Conservation (phyloP, 192 early-diverging fungal genomes). For the Chytriomyces sp. region DNA sequence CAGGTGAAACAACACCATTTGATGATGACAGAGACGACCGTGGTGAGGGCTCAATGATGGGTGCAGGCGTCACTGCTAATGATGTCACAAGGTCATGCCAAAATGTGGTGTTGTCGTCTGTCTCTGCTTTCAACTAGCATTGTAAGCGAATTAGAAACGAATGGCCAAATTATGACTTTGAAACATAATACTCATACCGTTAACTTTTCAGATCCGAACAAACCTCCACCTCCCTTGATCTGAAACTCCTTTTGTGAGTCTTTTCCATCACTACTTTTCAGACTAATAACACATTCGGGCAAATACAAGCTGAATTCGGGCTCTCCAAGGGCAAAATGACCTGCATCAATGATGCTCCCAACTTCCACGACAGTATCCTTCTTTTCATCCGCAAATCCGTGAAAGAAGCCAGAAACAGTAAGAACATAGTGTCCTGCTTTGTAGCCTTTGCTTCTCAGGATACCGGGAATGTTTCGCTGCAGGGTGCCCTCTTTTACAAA, state of each 20-base stretch:
- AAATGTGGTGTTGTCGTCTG: constrained; percentile 26
- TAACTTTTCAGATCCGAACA: constrained; percentile 46
- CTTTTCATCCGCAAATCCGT: constrained; percentile 39
- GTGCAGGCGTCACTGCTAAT: constrained; percentile 18
- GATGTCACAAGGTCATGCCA: constrained; percentile 35
- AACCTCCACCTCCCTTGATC: constrained; percentile 38
- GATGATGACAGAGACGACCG: neutral
- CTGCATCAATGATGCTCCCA: constrained; percentile 26
- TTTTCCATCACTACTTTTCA: constrained; percentile 47
- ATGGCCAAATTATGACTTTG: neutral
- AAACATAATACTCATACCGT: constrained; percentile 37
- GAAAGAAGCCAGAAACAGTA: constrained; percentile 47
- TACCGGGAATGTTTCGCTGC: constrained; percentile 27
- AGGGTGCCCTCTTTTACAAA: constrained; percentile 38
- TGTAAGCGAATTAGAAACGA: neutral
- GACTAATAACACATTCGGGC: constrained; percentile 44
- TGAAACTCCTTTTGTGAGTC: constrained; percentile 54
- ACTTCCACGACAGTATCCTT: constrained; percentile 33
- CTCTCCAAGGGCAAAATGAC: constrained; percentile 21
- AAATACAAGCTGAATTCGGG: constrained; percentile 48
- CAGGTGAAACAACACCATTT: neutral
- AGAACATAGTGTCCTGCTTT: constrained; percentile 44
- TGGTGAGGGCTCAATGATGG: constrained; percentile 21
- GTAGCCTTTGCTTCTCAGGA: constrained; percentile 38
- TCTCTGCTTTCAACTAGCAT: constrained; percentile 21